phyloP scores from a whole-genome alignment of 2,329 filamentous ascomycete species.

The Colletotrichum tabaci region DNA sequence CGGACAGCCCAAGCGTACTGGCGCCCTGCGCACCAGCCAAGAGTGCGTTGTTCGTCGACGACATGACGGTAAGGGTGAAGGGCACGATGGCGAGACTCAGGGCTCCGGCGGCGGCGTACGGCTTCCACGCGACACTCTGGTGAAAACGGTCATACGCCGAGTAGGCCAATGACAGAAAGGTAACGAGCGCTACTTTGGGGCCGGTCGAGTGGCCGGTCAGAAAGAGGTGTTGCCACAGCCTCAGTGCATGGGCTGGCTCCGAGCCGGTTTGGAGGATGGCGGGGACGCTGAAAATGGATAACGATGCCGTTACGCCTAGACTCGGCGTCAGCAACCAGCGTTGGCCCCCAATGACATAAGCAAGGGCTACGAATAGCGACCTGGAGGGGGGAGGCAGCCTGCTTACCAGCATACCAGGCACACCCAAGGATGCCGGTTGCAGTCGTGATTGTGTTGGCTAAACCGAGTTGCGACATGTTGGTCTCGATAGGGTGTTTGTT shows the following conservation, averaged over 20 bases:
- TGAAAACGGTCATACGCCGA: conserved; percentile 53
- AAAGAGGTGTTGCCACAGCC: conserved; percentile 57
- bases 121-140: conserved; percentile 51
- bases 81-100: conserved; percentile 57
- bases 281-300: conserved; percentile 55
- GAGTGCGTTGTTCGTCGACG: conserved; percentile 53
- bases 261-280: conserved; percentile 47
- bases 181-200: conserved; percentile 53
- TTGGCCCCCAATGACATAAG: background rate
- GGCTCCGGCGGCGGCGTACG: conserved; percentile 51
- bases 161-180: conserved; percentile 53
- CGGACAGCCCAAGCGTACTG: conserved; percentile 23
- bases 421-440: conserved; percentile 34
- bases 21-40: conserved; percentile 42
- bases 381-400: background rate
- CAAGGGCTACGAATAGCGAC: background rate
- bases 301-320: conserved; percentile 53
- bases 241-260: conserved; percentile 49
- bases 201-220: conserved; percentile 54
- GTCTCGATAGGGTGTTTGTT: background rate
- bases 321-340: conserved; percentile 23
- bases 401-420: conserved; percentile 41
- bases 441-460: conserved; percentile 36
- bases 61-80: conserved; percentile 57
- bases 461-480: conserved; percentile 37